phyloP scores from a whole-genome alignment of 164 flowering plant species.

The Protea cynaroides region DNA sequence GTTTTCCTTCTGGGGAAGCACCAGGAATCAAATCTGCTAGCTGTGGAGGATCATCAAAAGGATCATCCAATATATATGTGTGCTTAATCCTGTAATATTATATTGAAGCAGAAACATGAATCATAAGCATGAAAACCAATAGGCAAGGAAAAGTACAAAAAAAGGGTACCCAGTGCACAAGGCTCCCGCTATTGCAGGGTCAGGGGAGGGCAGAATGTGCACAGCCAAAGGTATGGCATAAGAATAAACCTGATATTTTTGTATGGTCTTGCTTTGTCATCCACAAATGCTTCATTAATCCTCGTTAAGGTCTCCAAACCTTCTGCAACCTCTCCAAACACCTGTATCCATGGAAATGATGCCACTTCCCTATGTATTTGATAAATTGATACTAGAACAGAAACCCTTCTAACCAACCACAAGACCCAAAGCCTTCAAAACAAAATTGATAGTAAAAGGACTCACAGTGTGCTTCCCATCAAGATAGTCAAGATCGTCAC shows the following conservation, averaged over 20 bases:
- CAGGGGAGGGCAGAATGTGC: too few relatives aligned
- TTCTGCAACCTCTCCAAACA: constrained; percentile 93
- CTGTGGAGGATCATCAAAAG: constrained; percentile 89
- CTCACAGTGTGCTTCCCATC: constrained; percentile 95
- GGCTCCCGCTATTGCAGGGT: too few relatives aligned
- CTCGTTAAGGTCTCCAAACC: constrained; percentile 77
- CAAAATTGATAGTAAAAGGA: constrained; percentile 7
- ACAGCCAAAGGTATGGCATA: not conserved
- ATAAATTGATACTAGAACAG: not conserved
- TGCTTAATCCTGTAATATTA: constrained; percentile 68
- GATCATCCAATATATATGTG: constrained; percentile 85
- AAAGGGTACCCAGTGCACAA: too few relatives aligned
- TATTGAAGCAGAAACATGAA: constrained; percentile 1
- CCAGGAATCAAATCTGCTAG: constrained; percentile 71
- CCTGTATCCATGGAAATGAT: constrained; percentile 30
- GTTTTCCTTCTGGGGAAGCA: constrained; percentile 90
- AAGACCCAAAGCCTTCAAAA: not conserved
- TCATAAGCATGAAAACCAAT: not conserved
- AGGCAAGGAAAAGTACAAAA: not conserved
- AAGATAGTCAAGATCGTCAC: constrained; percentile 92
- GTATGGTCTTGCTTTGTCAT: constrained; percentile 78
- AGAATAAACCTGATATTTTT: constrained; percentile 68
- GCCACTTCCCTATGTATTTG: not conserved
- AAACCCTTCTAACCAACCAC: too few relatives aligned
- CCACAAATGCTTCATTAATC: constrained; percentile 91